phyloP scores from a whole-genome alignment of 1,284 basidiomycete genomes.

The Mycosarcoma mackinlayi region DNA sequence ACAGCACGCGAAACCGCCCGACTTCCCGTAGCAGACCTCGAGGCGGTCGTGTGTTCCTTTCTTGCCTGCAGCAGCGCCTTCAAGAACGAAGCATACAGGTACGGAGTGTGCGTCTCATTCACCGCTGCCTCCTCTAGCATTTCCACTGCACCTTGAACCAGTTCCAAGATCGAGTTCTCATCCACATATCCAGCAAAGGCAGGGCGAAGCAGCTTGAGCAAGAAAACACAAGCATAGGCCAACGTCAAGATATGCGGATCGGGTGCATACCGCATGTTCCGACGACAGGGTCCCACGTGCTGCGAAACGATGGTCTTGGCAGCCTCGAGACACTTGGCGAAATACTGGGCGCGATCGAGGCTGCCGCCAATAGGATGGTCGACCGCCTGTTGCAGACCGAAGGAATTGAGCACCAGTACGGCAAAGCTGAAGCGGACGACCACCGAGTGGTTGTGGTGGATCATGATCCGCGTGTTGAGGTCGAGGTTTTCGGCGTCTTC shows the following conservation, averaged over 20 bases:
- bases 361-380: constrained; percentile 71
- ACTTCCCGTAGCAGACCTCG: constrained; percentile 40
- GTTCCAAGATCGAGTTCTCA: constrained; percentile 74
- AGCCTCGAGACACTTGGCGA: constrained; percentile 65
- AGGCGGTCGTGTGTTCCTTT: constrained; percentile 47
- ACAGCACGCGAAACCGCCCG: constrained; percentile 39
- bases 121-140: constrained; percentile 63
- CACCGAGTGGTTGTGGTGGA: constrained; percentile 56
- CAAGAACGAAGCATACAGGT: constrained; percentile 62
- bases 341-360: constrained; percentile 65
- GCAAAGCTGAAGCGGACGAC: constrained; percentile 64
- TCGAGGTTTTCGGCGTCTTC: constrained; percentile 56
- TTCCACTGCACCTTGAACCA: constrained; percentile 83
- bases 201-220: constrained; percentile 77
- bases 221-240: constrained; percentile 81
- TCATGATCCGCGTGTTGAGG: constrained; percentile 58
- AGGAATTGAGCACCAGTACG: constrained; percentile 78
- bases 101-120: constrained; percentile 63
- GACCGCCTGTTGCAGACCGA: constrained; percentile 91
- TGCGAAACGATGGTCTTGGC: constrained; percentile 60
- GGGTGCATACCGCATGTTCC: constrained; percentile 81
- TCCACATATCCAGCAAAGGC: constrained; percentile 82
- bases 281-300: constrained; percentile 52
- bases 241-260: constrained; percentile 92
- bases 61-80: constrained; percentile 59